Evolutionary conservation across 495 filamentous ascomycete genomes (phyloP), one percentile per base, ranked within the genome.

Genomic region (Penicillium maclennaniae): DNA sequence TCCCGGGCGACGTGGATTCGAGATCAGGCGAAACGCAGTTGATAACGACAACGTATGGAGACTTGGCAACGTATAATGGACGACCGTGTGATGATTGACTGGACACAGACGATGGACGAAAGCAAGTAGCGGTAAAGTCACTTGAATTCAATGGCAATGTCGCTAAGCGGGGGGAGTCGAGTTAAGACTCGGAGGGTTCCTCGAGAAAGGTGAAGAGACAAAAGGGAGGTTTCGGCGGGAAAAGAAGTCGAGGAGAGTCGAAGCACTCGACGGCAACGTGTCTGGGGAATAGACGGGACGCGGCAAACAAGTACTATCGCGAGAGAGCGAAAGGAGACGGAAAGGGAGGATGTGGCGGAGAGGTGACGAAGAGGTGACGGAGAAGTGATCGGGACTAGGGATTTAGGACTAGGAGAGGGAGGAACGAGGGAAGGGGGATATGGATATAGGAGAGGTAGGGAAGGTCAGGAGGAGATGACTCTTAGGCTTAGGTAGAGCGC

Each of bases 271-370:
- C 19, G 44, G 27, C 28, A 43, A 17, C 14, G 16, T n/a, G 5
- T 41, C 17, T 6, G 45, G 20, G 45, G 20, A 15, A 27, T 8
- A 31, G 39, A 43, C 12, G 39, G 31, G 38, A 17, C 20, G 53
- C 47, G 25, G 20, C 20, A 51, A 47, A 14, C n/a, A 26, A 50
- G 28, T 46, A 40, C 55, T 57, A 43, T 56, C 40, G 20, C 23
- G 53, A 56, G 43, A 25, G 49, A 59, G 68, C 65, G 62, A 63
- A 5, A 66, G 54, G 53, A 54, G 56, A 45, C 37, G 47, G 47
- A 46, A 49, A 43, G 20, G 52, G 54, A 55, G 49, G 34, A 53
- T 38, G 55, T 47, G 45, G 45, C 16, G 43, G 40, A 51, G 44
- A 54, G 47, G 31, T 50, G 55, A 52, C 40, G 45, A 49, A 41